phyloP scores from a whole-genome alignment of 2,329 filamentous ascomycete species.

The Xylariaceae sp. region DNA sequence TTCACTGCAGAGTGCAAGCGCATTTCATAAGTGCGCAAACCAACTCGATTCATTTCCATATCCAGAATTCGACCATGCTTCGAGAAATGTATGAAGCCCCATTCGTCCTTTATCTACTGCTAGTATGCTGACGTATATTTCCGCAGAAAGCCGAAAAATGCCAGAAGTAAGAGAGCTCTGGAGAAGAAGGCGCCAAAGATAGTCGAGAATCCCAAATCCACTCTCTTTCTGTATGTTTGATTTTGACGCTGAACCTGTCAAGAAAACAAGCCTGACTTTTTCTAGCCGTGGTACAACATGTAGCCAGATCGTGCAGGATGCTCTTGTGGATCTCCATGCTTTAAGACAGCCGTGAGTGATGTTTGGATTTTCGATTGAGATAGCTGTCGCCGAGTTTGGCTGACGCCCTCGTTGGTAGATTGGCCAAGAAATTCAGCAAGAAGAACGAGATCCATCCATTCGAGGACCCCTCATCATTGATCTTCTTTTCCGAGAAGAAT shows the following conservation, averaged over 20 bases:
- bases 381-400: neutral
- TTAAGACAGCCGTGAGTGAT: constrained; percentile 64
- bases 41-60: neutral
- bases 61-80: constrained; percentile 21
- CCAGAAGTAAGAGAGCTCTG: constrained; percentile 90
- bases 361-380: constrained; percentile 39
- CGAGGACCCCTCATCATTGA: constrained; percentile 79
- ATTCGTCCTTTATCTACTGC: neutral
- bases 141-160: constrained; percentile 59
- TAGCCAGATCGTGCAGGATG: constrained; percentile 76
- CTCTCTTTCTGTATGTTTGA: constrained; percentile 66
- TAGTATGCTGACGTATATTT: constrained; percentile 12
- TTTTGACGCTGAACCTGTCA: neutral
- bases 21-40: constrained; percentile 7
- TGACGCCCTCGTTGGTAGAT: constrained; percentile 25
- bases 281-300: constrained; percentile 69
- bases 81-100: constrained; percentile 27
- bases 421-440: constrained; percentile 89
- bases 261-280: constrained; percentile 10
- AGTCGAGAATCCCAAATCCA: constrained; percentile 84
- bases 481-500: constrained; percentile 97
- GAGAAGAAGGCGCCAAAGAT: constrained; percentile 89
- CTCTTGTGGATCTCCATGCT: constrained; percentile 77
- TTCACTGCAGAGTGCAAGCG: neutral
- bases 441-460: constrained; percentile 96